Evolutionary conservation across 176 grass and related monocot species (phyloP).

Genomic region (Secale cereale): DNA sequence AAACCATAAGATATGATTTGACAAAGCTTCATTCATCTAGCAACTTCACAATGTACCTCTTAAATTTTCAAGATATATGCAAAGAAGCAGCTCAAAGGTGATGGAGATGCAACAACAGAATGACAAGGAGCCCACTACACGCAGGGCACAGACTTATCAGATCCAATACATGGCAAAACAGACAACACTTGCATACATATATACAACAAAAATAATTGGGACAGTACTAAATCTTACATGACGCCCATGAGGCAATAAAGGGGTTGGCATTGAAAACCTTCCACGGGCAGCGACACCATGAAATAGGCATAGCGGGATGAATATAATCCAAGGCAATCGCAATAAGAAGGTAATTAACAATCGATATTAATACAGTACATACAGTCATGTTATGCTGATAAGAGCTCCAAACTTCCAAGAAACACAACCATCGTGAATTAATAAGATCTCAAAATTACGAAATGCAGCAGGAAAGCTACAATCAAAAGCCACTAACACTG

Average conservation of each 20-base stretch:
- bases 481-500: too few relatives aligned
- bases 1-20: background rate
- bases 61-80: conserved; percentile 75
- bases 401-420: background rate
- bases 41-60: conserved; percentile 43
- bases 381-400: background rate
- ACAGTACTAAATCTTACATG: conserved; percentile 57
- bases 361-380: background rate
- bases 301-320: conserved; percentile 89
- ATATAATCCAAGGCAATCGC: conserved; percentile 58
- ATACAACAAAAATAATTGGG: background rate
- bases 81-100: conserved; percentile 83
- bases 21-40: background rate
- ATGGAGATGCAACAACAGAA: conserved; percentile 65
- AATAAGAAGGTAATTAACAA: conserved; percentile 17
- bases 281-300: conserved; percentile 71
- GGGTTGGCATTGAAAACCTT: conserved; percentile 93
- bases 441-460: background rate
- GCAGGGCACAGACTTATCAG: conserved; percentile 7
- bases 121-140: conserved; percentile 92
- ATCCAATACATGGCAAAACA: background rate
- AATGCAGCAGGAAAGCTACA: background rate
- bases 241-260: conserved; percentile 83
- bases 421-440: background rate
- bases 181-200: background rate